Conservation (phyloP, 75 land plant species). For the Pinus albicaulis region DNA sequence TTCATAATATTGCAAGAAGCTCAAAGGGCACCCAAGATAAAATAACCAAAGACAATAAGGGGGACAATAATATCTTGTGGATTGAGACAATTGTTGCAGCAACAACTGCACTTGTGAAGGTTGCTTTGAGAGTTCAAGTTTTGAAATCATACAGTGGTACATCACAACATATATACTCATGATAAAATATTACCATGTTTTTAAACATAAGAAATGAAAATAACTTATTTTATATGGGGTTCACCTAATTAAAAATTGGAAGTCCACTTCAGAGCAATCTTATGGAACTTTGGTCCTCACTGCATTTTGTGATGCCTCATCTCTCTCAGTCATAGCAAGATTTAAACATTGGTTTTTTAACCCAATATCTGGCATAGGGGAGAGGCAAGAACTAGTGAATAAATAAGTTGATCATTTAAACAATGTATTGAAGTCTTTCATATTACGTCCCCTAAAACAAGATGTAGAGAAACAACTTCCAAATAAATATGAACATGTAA, state of each 20-base stretch:
- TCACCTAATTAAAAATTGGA: constrained; percentile 98
- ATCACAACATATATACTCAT: constrained; percentile 97
- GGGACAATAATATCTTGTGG: too few relatives aligned
- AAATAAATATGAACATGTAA: constrained; percentile 95
- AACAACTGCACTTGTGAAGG: too few relatives aligned
- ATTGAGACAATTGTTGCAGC: too few relatives aligned
- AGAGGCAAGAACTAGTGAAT: constrained; percentile 99
- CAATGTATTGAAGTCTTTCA: constrained; percentile 95
- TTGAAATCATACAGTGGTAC: constrained; percentile 16
- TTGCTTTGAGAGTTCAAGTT: too few relatives aligned
- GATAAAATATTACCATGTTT: constrained; percentile 95
- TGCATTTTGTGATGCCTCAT: too few relatives aligned
- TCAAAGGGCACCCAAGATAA: too few relatives aligned
- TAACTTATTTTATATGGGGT: constrained; percentile 97
- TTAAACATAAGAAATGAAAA: constrained; percentile 98
- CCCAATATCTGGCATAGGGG: constrained; percentile 96
- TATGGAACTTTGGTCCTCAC: constrained; percentile 99
- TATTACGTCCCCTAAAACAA: constrained; percentile 90
- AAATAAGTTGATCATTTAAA: too few relatives aligned
- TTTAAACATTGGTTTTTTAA: constrained; percentile 99
- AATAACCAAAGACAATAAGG: too few relatives aligned
- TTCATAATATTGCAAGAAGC: too few relatives aligned
- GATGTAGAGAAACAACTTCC: constrained; percentile 99
- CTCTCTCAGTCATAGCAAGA: constrained; percentile 99
- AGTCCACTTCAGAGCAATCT: constrained; percentile 98